Percentiles rank a stretch among this genome's conserved stretches.
phyloP scores from a whole-genome alignment of 2,329 filamentous ascomycete genomes.

The Neonectria neomacrospora region DNA sequence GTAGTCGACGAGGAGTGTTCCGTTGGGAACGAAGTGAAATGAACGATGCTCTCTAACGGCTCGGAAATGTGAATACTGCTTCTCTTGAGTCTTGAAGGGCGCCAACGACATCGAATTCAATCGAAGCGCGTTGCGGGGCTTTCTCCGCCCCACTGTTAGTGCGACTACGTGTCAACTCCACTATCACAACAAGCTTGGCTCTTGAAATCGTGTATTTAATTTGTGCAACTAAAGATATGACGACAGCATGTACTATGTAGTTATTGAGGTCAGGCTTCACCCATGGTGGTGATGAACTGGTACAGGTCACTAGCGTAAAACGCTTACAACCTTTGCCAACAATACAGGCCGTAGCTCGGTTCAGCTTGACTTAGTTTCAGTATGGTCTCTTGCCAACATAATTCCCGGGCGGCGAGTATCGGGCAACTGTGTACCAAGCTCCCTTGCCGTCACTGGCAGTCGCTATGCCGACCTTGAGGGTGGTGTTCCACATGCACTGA shows the following conservation, averaged over 20 bases:
- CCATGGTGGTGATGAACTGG: no score
- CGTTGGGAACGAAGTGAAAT: background rate
- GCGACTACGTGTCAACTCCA: no score
- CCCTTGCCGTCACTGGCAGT: conserved; percentile 43
- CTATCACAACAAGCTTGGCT: no score
- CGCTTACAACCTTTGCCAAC: no score
- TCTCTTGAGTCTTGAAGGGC: background rate
- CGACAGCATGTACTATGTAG: no score
- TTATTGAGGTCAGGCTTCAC: no score
- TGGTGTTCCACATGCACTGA: conserved; percentile 47
- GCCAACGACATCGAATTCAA: background rate
- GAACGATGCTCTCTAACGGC: background rate
- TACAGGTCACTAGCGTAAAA: no score
- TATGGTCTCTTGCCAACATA: conserved; percentile 46
- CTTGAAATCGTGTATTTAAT: background rate
- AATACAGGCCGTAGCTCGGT: no score
- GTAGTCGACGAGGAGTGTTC: background rate
- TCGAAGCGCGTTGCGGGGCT: background rate
- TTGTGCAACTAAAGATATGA: background rate
- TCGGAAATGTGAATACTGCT: background rate
- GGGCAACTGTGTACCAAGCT: conserved; percentile 47
- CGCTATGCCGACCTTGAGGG: conserved; percentile 49
- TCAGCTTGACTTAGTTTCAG: conserved; percentile 9
- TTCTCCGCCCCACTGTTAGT: background rate
- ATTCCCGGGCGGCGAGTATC: conserved; percentile 50